Conservation (phyloP, 2,329 filamentous ascomycete genomes). For the Aspergillus sp. region DNA sequence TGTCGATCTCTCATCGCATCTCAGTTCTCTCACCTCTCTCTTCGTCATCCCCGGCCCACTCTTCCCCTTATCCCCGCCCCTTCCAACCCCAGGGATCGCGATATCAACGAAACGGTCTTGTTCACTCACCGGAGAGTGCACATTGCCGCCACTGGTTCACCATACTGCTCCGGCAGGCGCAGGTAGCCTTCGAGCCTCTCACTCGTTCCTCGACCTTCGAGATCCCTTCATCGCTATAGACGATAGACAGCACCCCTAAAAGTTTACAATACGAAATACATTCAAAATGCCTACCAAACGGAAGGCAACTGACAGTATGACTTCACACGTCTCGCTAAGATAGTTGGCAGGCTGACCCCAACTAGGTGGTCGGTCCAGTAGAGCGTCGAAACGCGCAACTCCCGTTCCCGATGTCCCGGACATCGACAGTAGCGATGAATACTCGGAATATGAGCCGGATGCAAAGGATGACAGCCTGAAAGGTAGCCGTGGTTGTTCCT, state of each 20-base stretch:
- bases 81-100: neutral
- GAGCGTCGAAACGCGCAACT: constrained; percentile 49
- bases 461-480: constrained; percentile 49
- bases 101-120: neutral
- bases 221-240: constrained; percentile 14
- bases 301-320: constrained; percentile 60
- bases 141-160: neutral
- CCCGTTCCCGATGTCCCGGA: constrained; percentile 45
- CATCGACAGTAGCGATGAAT: constrained; percentile 58
- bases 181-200: constrained; percentile 18
- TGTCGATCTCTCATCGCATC: constrained; percentile 6
- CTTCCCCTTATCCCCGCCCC: neutral
- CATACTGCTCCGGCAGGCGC: constrained; percentile 11
- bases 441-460: constrained; percentile 52
- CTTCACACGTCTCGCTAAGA: constrained; percentile 19
- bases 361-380: constrained; percentile 44
- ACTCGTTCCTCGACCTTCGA: constrained; percentile 6
- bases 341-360: constrained; percentile 31
- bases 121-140: neutral
- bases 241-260: constrained; percentile 11
- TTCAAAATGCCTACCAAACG: constrained; percentile 66
- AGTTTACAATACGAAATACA: constrained; percentile 9
- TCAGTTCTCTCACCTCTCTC: constrained; percentile 1
- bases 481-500: constrained; percentile 32
- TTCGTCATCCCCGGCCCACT: neutral